Evolutionary conservation across 192 early-diverging fungal species (phyloP).

Genomic region (Linnemannia exigua): DNA sequence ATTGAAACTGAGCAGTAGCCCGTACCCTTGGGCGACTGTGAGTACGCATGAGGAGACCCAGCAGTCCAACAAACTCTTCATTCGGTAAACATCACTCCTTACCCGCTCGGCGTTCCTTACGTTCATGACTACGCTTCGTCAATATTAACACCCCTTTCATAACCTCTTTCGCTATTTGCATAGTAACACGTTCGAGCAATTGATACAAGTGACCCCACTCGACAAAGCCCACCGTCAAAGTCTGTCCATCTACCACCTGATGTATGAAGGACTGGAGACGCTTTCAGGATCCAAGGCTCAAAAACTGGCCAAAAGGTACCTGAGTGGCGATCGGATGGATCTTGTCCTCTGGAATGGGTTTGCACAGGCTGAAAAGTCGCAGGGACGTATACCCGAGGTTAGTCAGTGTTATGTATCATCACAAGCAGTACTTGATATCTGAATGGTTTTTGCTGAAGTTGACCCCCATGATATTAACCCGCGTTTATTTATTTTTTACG

Average conservation of each 20-base stretch:
- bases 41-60: constrained; percentile 33
- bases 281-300: constrained; percentile 53
- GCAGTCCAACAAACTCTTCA: constrained; percentile 23
- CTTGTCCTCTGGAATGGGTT: constrained; percentile 69
- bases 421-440: background rate
- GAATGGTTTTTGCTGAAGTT: background rate
- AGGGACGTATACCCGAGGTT: constrained; percentile 62
- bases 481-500: background rate
- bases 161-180: background rate
- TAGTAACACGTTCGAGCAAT: constrained; percentile 65
- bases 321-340: constrained; percentile 59
- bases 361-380: constrained; percentile 64
- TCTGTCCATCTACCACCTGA: constrained; percentile 57
- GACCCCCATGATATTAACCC: background rate
- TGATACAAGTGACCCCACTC: constrained; percentile 44
- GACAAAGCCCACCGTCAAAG: constrained; percentile 36
- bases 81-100: constrained; percentile 13
- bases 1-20: background rate
- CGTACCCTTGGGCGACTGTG: constrained; percentile 37
- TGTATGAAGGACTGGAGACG: constrained; percentile 58
- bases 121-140: background rate
- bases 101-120: background rate
- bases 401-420: background rate
- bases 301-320: constrained; percentile 61
- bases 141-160: background rate